Conservation (phyloP, 148 eudicot genomes). For the Heliamphora exappendiculata region DNA sequence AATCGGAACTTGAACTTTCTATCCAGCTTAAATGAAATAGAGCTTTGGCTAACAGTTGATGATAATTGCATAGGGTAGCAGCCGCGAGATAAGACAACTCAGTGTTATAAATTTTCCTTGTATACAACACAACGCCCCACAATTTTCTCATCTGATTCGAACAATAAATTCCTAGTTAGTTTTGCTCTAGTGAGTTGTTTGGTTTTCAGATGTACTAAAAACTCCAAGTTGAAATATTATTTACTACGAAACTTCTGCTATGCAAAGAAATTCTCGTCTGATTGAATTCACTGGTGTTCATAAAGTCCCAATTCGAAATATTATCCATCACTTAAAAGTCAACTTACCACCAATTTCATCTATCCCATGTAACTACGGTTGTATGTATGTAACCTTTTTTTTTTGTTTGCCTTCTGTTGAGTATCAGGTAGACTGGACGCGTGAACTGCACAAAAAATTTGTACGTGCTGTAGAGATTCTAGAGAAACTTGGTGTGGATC, state of each 20-base stretch:
- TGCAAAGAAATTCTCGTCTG: too few relatives aligned
- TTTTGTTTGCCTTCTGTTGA: background rate
- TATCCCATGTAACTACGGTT: background rate
- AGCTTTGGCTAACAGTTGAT: background rate
- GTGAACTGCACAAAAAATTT: conserved; percentile 70
- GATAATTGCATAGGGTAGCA: background rate
- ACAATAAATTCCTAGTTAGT: too few relatives aligned
- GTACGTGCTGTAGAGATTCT: conserved; percentile 78
- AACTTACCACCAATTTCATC: background rate
- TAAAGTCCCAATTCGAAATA: too few relatives aligned
- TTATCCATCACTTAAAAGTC: too few relatives aligned
- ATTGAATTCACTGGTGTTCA: too few relatives aligned
- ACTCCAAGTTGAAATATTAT: background rate
- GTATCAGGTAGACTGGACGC: conserved; percentile 79
- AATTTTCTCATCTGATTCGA: too few relatives aligned
- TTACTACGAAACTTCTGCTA: too few relatives aligned
- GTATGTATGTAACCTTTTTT: background rate
- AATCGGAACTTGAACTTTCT: background rate
- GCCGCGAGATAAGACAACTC: background rate
- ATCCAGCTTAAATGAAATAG: background rate
- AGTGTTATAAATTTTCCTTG: background rate
- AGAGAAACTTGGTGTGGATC: conserved; percentile 80
- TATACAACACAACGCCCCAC: background rate
- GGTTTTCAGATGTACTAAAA: background rate
- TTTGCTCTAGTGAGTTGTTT: background rate